phyloP scores from a whole-genome alignment of 805 yeast genomes.

The Wickerhamiella brachini region DNA sequence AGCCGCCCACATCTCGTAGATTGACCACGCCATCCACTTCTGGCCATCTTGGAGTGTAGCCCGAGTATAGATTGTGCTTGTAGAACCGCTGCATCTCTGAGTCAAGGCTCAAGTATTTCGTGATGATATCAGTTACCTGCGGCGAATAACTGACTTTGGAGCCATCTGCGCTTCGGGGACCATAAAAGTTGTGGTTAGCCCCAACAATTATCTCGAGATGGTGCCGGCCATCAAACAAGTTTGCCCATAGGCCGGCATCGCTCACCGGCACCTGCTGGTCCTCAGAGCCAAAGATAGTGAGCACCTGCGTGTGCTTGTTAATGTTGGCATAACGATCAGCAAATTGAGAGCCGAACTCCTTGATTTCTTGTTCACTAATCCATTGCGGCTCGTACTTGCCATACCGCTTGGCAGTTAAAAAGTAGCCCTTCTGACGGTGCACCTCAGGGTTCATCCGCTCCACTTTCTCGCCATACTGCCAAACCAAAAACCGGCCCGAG shows the following conservation, averaged over 20 bases:
- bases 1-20: conserved; percentile 75
- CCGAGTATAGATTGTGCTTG: conserved; percentile 25
- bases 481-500: conserved; percentile 45
- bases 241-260: conserved; percentile 49
- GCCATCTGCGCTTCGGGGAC: conserved; percentile 20
- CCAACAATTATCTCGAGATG: conserved; percentile 41
- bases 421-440: conserved; percentile 27
- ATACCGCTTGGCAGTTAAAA: conserved; percentile 29
- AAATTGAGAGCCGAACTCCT: conserved; percentile 25
- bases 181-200: conserved; percentile 77
- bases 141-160: conserved; percentile 43
- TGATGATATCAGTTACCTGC: conserved; percentile 36
- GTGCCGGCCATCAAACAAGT: conserved; percentile 44
- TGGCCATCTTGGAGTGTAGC: conserved; percentile 43
- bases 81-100: conserved; percentile 43
- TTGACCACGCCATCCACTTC: conserved; percentile 53
- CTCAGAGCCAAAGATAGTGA: conserved; percentile 56
- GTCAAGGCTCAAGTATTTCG: conserved; percentile 32
- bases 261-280: conserved; percentile 54
- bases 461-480: conserved; percentile 5
- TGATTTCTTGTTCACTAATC: conserved; percentile 33
- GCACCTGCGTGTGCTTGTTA: conserved; percentile 32
- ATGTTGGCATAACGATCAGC: conserved; percentile 3
- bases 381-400: conserved; percentile 33
- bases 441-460: conserved; percentile 3